These are phyloP conservation scores for Thuidium tamariscinum DNA, from an alignment of 225 moss, liverwort and hornwort genomes.

Conservation along the genomic window DNA sequence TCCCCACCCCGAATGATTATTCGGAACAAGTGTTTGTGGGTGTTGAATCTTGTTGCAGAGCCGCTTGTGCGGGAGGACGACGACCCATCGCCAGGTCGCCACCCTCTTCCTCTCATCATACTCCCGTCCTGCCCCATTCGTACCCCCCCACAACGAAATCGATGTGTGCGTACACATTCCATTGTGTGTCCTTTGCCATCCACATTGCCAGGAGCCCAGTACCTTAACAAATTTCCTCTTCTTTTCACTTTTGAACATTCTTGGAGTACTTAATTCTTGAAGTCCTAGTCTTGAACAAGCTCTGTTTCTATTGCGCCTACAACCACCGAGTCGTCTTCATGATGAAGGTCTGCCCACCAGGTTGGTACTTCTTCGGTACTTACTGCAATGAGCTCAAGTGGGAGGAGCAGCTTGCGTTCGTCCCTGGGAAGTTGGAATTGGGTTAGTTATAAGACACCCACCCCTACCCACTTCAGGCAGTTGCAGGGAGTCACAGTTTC, in stretches of 20 bases:
- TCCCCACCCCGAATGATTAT: neutral
- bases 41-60: neutral
- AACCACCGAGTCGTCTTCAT: neutral
- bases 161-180: neutral
- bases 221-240: neutral
- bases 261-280: neutral
- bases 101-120: neutral
- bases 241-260: neutral
- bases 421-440: neutral
- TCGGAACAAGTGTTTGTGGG: neutral
- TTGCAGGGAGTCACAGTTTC: neutral
- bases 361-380: neutral
- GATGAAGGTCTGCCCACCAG: neutral
- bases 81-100: neutral
- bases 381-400: neutral
- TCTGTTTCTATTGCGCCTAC: neutral
- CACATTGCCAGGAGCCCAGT: neutral
- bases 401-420: neutral
- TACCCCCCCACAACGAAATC: neutral
- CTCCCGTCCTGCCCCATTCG: neutral
- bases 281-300: neutral
- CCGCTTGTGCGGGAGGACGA: neutral
- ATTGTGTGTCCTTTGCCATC: neutral
- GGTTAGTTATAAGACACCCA: neutral
- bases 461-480: neutral